phyloP scores from a whole-genome alignment of 2,329 filamentous ascomycete species.

The Herpotrichia juniperi region DNA sequence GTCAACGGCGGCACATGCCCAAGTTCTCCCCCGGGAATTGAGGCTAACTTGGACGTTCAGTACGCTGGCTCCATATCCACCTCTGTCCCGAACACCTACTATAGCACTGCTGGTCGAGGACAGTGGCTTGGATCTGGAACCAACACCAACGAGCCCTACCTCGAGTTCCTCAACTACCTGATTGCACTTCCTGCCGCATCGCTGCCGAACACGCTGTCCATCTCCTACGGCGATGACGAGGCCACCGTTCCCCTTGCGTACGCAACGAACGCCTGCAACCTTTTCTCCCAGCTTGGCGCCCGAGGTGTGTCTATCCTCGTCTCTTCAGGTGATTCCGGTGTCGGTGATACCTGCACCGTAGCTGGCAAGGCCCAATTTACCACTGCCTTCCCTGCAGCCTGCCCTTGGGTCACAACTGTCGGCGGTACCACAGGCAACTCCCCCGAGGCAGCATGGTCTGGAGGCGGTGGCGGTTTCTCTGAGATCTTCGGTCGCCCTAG shows the following conservation, averaged over 20 bases:
- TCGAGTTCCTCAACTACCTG: constrained; percentile 64
- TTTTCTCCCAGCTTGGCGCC: constrained; percentile 67
- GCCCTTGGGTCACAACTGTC: constrained; percentile 59
- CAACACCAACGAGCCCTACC: constrained; percentile 69
- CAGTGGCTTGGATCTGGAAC: constrained; percentile 49
- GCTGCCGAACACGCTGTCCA: constrained; percentile 66
- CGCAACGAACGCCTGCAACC: constrained; percentile 63
- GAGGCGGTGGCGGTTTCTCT: constrained; percentile 22
- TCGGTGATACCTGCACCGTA: constrained; percentile 51
- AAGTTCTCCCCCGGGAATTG: constrained; percentile 18
- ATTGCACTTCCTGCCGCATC: constrained; percentile 57
- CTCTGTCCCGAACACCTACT: constrained; percentile 54
- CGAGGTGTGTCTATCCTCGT: constrained; percentile 66
- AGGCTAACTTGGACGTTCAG: constrained; percentile 26
- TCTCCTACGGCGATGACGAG: constrained; percentile 71
- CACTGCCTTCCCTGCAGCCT: constrained; percentile 56
- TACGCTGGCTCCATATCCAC: constrained; percentile 24
- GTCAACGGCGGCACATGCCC: constrained; percentile 24
- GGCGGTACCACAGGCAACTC: constrained; percentile 44
- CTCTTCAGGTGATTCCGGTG: constrained; percentile 61
- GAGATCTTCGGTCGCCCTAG: constrained; percentile 28
- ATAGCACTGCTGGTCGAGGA: constrained; percentile 60
- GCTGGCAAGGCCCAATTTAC: constrained; percentile 52
- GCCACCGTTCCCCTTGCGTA: constrained; percentile 65
- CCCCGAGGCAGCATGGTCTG: constrained; percentile 16